These are phyloP conservation scores for Oryza coarctata DNA, from an alignment of 176 grass and related monocot genomes.

Conservation along the genomic window DNA sequence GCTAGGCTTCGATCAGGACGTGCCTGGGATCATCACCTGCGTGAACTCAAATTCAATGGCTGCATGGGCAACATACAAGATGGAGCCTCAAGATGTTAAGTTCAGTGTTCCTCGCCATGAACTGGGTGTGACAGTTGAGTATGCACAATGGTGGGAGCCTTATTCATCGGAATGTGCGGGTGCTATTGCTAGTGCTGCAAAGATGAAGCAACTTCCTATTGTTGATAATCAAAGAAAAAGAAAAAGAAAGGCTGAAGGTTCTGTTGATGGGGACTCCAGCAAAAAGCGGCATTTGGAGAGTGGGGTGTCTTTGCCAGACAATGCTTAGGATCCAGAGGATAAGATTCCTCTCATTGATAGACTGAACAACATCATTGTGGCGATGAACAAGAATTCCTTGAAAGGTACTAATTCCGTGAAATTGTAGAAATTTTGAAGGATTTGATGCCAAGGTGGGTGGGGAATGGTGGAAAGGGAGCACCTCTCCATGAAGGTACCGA, in stretches of 20 bases:
- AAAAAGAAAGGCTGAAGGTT: constrained; percentile 51
- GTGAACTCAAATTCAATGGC: constrained; percentile 36
- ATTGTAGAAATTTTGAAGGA: neutral
- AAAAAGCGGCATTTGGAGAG: neutral
- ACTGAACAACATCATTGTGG: neutral
- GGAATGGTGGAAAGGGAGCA: neutral
- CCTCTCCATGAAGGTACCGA: neutral
- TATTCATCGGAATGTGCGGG: constrained; percentile 27
- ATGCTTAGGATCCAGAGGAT: neutral
- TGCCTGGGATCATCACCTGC: constrained; percentile 38
- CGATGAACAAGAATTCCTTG: neutral
- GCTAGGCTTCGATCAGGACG: constrained; percentile 72
- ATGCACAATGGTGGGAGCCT: constrained; percentile 56
- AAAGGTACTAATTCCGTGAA: neutral
- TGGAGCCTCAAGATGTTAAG: constrained; percentile 36
- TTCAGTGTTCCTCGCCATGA: constrained; percentile 37
- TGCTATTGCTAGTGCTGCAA: constrained; percentile 1
- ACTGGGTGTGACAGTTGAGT: constrained; percentile 35
- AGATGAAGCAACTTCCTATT: constrained; percentile 26
- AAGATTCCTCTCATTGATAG: constrained; percentile 20
- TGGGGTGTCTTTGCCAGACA: neutral
- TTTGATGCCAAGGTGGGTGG: neutral
- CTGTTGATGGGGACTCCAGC: constrained; percentile 19
- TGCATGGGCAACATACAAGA: constrained; percentile 61
- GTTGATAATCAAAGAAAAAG: constrained; percentile 38